Base-by-base conservation (phyloP, 2,329 filamentous ascomycete genomes). In the Aspergillus pseudonomiae region DNA sequence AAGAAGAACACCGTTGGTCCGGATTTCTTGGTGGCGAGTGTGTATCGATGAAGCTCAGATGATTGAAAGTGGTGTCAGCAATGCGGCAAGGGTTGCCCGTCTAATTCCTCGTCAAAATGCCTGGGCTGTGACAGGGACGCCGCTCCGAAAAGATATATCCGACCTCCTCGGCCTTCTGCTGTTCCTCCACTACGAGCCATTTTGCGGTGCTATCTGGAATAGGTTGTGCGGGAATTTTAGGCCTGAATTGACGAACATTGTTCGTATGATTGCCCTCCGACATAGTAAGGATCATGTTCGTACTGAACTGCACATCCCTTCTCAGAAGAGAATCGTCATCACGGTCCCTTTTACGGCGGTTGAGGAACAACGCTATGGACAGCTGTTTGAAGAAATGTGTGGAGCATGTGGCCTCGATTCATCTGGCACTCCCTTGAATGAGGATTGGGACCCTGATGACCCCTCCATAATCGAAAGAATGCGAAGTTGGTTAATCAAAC, bases 51-150 rank as follows among this genome's bases (percentile, higher is more conserved):
- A 82, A 70, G 81, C 94, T 0, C 95, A 99, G 73, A 96, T 97
- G 91, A 89, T 98, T 48, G 94, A 98, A 74, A 94, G 88, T 68
- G 93, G 93, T 39, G 89, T 96, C 4, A 94, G 88, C 70, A 89
- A 92, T 69, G 92, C 94, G 32, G 94, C 95, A 1, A 87, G 85
- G 54, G 88, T 97, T 16, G 93, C 93, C 41, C 87, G 89, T 46
- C 81, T 90, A 30, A 90, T 99, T 65, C 93, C 94, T 52, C 86
- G 95, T 32, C 79, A 91, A 67, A 94, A 97, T 78, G 90, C 93
- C 2, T 98, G 95, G 95, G 93, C 91, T 16, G 89, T 99, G 46
- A 94, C 93, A 0, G 95, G 93, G 48, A 99, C 95, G 0, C 95
- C 95, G 0, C 85, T 98, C 43, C 90, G 91, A 68, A 92, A 93